Conservation (phyloP, 2,329 filamentous ascomycete species). For the Fusarium brevicatenulatum region DNA sequence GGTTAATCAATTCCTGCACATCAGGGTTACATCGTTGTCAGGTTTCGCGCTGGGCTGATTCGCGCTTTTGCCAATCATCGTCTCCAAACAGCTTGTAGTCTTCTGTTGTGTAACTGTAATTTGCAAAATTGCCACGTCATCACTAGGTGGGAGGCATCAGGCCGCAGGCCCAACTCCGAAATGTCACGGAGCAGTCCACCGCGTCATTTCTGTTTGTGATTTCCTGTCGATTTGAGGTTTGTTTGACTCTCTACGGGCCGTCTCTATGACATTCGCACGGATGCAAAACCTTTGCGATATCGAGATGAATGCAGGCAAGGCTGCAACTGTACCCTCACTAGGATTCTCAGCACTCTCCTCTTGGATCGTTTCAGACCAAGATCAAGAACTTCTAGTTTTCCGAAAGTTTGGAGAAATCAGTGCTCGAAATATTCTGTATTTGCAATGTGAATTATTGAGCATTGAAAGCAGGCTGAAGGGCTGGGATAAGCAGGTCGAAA, state of each 20-base stretch:
- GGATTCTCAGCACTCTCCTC: background rate
- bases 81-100: no score
- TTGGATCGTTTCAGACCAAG: background rate
- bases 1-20: no score
- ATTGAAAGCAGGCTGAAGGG: background rate
- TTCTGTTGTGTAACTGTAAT: background rate
- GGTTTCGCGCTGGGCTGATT: background rate
- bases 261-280: no score
- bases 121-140: background rate
- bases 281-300: background rate
- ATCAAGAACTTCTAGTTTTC: background rate
- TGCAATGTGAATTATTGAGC: background rate
- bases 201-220: no score
- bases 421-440: background rate
- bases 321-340: rapidly evolving
- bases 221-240: no score
- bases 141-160: rapidly evolving
- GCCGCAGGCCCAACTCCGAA: no score
- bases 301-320: background rate
- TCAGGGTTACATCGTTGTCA: background rate
- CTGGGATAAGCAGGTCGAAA: background rate
- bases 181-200: no score
- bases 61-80: rapidly evolving
- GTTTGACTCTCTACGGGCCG: no score
- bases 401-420: background rate